Evolutionary conservation across 371 early-diverging fungal genomes (phyloP), one percentile per base, ranked within the genome.

Genomic region (Lichtheimia ornata): DNA sequence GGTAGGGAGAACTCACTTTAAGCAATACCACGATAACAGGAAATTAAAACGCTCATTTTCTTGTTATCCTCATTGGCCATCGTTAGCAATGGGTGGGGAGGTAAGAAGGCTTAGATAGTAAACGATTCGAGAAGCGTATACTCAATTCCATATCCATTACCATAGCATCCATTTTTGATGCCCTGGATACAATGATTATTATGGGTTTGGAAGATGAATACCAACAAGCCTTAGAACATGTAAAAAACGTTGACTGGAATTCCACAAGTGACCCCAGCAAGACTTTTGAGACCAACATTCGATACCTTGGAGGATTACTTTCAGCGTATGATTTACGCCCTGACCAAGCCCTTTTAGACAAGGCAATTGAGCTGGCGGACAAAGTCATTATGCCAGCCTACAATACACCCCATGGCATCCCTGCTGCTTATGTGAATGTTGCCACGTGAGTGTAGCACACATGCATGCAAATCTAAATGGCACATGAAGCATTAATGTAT

Each of bases 121-220:
- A 5, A 5, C 14, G 47, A 47, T 18, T 47, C 7, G 47, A 5
- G 2, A 22, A 14, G 17, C 9, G n/a, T 5, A 47, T 47, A 47
- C 47, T 47, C n/a, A 22, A 47, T 47, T 47, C 5, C 14, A 0
- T 18, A 5, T 53, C 4, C n/a, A 13, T 24, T 35, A 11, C 40
- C 1, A 27, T 49, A 80, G 85, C 85, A 50, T 89, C 92, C 3
- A 84, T 94, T 60, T 81, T 95, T 30, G 97, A 97, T 67, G 78
- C 91, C 11, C 74, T 97, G 30, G 96, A 95, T 64, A 95, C 96
- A 2, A 80, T 93, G 55, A 62, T 84, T 40, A 76, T 98, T 30
- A 91, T 95, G 92, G 90, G 85, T 0, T 65, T 94, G 27, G 76
- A 80, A n/a, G 79, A 83, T 0, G 93, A 93, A 61, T 97, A 88